phyloP scores from a whole-genome alignment of 768 basidiomycete species.

The Pholiota microspora region DNA sequence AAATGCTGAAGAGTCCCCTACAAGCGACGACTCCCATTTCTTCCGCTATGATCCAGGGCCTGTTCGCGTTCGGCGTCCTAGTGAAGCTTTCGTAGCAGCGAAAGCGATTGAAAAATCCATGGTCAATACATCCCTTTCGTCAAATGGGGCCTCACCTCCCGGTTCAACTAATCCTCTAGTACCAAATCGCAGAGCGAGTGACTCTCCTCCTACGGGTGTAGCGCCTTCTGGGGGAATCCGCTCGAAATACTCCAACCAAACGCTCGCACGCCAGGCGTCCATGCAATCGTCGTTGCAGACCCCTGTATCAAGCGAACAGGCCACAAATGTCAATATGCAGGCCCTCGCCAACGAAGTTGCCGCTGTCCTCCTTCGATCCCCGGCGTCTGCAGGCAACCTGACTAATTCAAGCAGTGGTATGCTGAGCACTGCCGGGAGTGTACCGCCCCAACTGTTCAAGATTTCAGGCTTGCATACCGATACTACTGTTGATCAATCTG shows the following conservation, averaged over 20 bases:
- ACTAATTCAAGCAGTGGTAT: background rate
- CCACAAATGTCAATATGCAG: constrained; percentile 8
- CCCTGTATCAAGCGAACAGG: background rate
- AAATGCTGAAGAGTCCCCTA: background rate
- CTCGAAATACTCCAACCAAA: background rate
- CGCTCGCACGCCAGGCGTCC: background rate
- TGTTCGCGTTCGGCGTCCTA: background rate
- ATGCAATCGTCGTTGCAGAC: background rate
- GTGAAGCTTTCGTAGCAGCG: constrained; percentile 7
- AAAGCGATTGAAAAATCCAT: constrained; percentile 4
- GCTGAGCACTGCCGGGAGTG: background rate
- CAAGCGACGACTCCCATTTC: constrained; percentile 3
- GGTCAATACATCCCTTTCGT: background rate
- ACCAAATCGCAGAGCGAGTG: constrained; percentile 1
- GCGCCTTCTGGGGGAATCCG: background rate
- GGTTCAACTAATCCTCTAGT: background rate
- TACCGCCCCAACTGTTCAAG: background rate
- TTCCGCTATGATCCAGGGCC: constrained; percentile 1
- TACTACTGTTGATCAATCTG: no score
- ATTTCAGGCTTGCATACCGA: background rate
- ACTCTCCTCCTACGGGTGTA: background rate
- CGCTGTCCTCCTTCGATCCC: constrained; percentile 10
- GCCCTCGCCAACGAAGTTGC: constrained; percentile 17
- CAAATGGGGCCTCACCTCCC: background rate
- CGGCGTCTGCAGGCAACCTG: background rate